Evolutionary conservation across 331 rosid genomes (phyloP).

Genomic region (Quercus phellos): DNA sequence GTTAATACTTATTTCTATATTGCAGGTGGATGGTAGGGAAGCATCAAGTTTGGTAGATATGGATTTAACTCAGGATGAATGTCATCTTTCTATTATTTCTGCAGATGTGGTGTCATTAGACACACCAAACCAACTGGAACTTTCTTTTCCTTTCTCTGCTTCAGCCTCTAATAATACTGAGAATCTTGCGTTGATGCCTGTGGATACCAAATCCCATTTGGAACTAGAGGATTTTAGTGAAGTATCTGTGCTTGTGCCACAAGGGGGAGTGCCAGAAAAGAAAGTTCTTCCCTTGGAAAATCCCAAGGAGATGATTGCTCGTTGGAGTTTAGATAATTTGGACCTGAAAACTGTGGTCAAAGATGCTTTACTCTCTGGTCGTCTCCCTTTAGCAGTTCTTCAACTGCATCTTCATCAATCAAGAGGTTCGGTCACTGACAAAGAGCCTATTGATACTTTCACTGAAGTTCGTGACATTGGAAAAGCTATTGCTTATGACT

Average conservation of each 20-base stretch:
- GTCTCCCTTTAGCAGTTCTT: conserved; percentile 97
- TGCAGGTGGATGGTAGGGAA: conserved; percentile 60
- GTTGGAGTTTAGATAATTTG: conserved; percentile 86
- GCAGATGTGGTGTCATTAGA: conserved; percentile 42
- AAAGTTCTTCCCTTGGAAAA: conserved; percentile 65
- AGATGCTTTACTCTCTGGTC: conserved; percentile 92
- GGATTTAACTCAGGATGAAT: conserved; percentile 51
- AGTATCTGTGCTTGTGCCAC: conserved; percentile 45
- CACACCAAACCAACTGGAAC: conserved; percentile 47
- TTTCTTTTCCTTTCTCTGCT: conserved; percentile 41
- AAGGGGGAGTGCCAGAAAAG: conserved; percentile 36
- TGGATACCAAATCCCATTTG: conserved; percentile 40
- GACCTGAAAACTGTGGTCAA: conserved; percentile 81
- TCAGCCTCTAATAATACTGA: conserved; percentile 33
- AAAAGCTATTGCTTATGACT: conserved; percentile 89
- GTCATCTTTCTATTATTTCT: conserved; percentile 44
- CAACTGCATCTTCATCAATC: conserved; percentile 81
- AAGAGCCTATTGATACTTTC: conserved; percentile 72
- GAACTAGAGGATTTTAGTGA: conserved; percentile 47
- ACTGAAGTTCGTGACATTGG: conserved; percentile 94
- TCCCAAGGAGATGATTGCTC: conserved; percentile 89
- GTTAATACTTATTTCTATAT: conserved; percentile 24
- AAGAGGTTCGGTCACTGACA: conserved; percentile 56
- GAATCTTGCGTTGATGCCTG: conserved; percentile 55
- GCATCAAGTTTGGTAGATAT: conserved; percentile 31